Evolutionary conservation across 2,329 filamentous ascomycete genomes (phyloP).

Genomic region (Aspergillus fijiensis): DNA sequence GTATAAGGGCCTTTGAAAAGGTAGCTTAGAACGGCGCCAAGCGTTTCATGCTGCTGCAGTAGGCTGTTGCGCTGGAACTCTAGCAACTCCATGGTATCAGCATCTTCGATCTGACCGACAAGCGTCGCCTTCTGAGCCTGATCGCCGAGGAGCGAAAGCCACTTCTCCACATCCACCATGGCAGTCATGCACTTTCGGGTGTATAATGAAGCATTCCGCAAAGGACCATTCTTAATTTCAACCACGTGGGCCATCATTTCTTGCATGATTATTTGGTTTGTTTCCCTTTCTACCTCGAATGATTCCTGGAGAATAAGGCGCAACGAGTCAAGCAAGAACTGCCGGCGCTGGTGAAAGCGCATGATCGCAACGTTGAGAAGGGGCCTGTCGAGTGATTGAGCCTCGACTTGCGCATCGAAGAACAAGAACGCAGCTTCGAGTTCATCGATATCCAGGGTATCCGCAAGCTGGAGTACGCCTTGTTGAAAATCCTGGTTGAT

Average conservation of each 20-base stretch:
- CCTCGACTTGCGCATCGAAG: constrained; percentile 69
- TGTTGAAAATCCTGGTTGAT: constrained; percentile 89
- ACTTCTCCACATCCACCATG: constrained; percentile 74
- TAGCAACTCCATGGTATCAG: constrained; percentile 72
- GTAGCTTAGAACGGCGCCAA: constrained; percentile 76
- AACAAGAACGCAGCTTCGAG: constrained; percentile 76
- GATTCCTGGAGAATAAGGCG: constrained; percentile 73
- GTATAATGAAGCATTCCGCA: constrained; percentile 59
- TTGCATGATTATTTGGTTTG: constrained; percentile 54
- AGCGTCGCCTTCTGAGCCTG: constrained; percentile 73
- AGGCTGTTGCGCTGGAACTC: constrained; percentile 79
- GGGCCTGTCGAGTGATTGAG: constrained; percentile 67
- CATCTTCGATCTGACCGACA: constrained; percentile 63
- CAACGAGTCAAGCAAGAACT: constrained; percentile 78
- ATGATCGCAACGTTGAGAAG: constrained; percentile 78
- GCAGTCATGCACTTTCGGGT: constrained; percentile 71
- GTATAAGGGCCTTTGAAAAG: constrained; percentile 75
- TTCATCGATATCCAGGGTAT: constrained; percentile 89
- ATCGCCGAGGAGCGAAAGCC: constrained; percentile 74
- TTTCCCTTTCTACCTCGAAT: constrained; percentile 60
- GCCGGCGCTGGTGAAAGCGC: constrained; percentile 81
- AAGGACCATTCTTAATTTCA: constrained; percentile 51
- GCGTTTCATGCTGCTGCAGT: constrained; percentile 82
- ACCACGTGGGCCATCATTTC: constrained; percentile 60
- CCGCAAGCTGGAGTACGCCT: constrained; percentile 74